Evolutionary conservation across 179 eudicot genomes (phyloP), one percentile per base, ranked within the genome.

Genomic region (Amaranthus tricolor): DNA sequence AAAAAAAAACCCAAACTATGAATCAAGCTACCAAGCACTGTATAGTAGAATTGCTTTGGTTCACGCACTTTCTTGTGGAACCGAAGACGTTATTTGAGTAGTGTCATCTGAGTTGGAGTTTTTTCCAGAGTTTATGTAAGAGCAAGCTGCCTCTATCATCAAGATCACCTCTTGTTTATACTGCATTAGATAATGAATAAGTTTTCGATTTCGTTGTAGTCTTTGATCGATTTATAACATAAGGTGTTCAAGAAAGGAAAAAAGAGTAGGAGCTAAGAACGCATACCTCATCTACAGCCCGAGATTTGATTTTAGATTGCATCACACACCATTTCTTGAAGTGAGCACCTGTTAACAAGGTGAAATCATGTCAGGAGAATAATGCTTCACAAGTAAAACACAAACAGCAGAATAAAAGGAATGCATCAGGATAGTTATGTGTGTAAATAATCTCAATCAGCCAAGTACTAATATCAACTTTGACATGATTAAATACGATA

Each of bases 291-390:
- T 82, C 86, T 21, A 88, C 63, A 13, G 96, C 90, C 66, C 93
- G 86, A 7, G 93, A 74, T 72, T 84, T 91, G 3, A 93, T 86
- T 77, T 89, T 93, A 51, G 98, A 93, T 82, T 91, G 96, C 97
- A 93, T 91, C 80, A 93, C 81, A 74, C 97, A 91, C 98, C 98
- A 93, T 81, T 93, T 93, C 87, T 93, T 93, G 58, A 91, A 91
- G 83, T 92, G 97, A 70, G 86, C 97, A 84, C 98, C 98, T 94
- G 84, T 70, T 71, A 19, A n/a, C 75, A 40, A 50, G 2, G 14
- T 16, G 31, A 17, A 67, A 10, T 21, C 5, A 67, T 12, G 17
- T 68, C n/a, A 67, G 31, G 3, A 50, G 48, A 4, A 48, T 15
- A 66, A 66, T 66, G 20, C 51, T 64, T n/a, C 17, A 11, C 48